Percentiles rank a stretch among this genome's conserved stretches.
Conservation (phyloP, 495 filamentous ascomycete species). For the Lindgomyces ingoldianus region DNA sequence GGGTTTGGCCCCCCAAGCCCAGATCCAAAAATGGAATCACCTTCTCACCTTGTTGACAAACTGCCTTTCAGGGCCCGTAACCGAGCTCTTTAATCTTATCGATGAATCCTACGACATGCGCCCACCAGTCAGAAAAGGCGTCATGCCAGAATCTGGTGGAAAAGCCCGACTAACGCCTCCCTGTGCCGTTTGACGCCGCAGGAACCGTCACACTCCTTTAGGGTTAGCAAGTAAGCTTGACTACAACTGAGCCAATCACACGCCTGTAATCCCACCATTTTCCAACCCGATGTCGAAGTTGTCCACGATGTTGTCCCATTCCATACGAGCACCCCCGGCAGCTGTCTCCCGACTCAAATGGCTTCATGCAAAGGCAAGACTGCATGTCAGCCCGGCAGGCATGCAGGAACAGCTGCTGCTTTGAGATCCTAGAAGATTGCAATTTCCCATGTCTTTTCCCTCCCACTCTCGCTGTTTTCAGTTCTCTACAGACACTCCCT, state of each 20-base stretch:
- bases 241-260: background rate
- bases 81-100: too few relatives aligned
- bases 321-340: background rate
- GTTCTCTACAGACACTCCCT: constrained; percentile 10
- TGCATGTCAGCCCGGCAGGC: constrained; percentile 7
- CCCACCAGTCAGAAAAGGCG: too few relatives aligned
- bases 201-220: background rate
- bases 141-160: too few relatives aligned
- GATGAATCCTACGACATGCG: too few relatives aligned
- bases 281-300: background rate
- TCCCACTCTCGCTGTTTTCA: background rate
- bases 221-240: background rate
- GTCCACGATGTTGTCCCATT: background rate
- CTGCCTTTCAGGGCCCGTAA: too few relatives aligned
- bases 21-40: background rate
- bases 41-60: too few relatives aligned
- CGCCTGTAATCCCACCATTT: background rate
- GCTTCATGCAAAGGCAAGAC: constrained; percentile 23
- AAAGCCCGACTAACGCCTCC: too few relatives aligned
- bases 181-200: background rate
- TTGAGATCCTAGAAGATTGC: constrained; percentile 7
- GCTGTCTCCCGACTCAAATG: background rate
- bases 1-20: background rate
- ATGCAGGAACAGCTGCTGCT: background rate
- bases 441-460: constrained; percentile 23